Percentiles rank a stretch among this genome's conserved stretches.
Conservation (phyloP, 208 protist species). For the Leishmania tarentolae region DNA sequence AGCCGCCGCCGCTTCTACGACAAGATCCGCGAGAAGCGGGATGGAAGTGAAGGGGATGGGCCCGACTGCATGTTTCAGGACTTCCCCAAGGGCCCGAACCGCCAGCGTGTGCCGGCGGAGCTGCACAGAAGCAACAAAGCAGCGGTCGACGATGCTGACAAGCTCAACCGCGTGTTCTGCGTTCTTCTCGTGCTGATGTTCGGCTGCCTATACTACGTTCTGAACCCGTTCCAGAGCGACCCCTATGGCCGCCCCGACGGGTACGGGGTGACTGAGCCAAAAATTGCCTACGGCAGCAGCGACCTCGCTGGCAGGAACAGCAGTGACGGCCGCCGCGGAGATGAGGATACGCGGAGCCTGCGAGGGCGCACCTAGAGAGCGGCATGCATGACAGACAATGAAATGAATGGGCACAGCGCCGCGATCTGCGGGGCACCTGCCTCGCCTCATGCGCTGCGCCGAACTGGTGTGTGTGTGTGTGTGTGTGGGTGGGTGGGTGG, state of each 20-base stretch:
- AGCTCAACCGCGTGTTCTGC: conserved; percentile 42
- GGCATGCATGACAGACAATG: neutral
- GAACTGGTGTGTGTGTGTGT: neutral
- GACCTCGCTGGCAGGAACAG: neutral
- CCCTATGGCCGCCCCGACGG: conserved; percentile 48
- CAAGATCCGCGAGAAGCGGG: conserved; percentile 54
- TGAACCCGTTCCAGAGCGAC: conserved; percentile 54
- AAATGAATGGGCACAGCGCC: neutral
- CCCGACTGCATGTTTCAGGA: conserved; percentile 61
- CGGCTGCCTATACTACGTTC: conserved; percentile 10
- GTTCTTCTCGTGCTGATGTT: conserved; percentile 26
- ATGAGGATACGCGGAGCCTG: neutral
- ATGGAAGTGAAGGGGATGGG: conserved; percentile 51
- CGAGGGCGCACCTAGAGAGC: neutral
- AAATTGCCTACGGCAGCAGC: conserved; percentile 10
- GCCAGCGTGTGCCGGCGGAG: conserved; percentile 50
- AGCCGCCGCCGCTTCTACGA: conserved; percentile 62
- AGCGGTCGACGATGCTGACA: conserved; percentile 50
- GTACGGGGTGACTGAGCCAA: conserved; percentile 25
- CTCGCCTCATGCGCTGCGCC: neutral
- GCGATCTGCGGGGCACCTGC: neutral
- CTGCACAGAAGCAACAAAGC: conserved; percentile 46
- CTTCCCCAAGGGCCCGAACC: conserved; percentile 51
- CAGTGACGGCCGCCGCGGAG: neutral
- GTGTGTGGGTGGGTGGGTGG: no score